Conservation (phyloP, 2,329 filamentous ascomycete species). For the Phaeosphaeria sp. region DNA sequence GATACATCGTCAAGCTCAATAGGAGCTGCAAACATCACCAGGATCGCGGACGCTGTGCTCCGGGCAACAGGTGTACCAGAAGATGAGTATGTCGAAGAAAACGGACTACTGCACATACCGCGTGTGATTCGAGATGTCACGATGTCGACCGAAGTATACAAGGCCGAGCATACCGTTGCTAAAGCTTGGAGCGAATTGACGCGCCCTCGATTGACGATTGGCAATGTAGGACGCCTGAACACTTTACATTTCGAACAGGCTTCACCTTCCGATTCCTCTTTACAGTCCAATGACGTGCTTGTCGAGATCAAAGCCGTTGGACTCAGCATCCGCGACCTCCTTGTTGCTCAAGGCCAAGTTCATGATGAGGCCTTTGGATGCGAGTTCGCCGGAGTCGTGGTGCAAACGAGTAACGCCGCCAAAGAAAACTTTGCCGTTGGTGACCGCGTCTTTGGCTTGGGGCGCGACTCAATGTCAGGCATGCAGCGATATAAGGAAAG, state of each 20-base stretch:
- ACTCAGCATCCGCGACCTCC: conserved; percentile 25
- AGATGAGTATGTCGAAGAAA: conserved; percentile 17
- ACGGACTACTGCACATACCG: conserved; percentile 8
- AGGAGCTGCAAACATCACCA: conserved; percentile 2
- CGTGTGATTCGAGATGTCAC: conserved; percentile 13
- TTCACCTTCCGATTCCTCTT: neutral
- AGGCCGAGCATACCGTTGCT: conserved; percentile 17
- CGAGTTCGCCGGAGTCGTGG: conserved; percentile 25
- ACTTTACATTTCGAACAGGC: conserved; percentile 21
- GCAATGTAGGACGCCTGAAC: conserved; percentile 16
- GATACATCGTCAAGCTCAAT: neutral
- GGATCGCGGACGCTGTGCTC: conserved; percentile 2
- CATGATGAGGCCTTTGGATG: conserved; percentile 16
- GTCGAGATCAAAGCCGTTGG: conserved; percentile 22
- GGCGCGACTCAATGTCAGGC: conserved; percentile 9
- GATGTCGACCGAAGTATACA: conserved; percentile 4
- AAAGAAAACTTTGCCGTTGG: conserved; percentile 4
- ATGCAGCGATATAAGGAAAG: conserved; percentile 7
- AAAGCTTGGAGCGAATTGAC: conserved; percentile 15
- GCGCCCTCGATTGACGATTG: conserved; percentile 14
- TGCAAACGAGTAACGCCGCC: neutral
- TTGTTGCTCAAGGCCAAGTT: conserved; percentile 34
- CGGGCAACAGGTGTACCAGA: conserved; percentile 7
- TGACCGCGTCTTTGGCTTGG: conserved; percentile 16
- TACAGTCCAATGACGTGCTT: conserved; percentile 18